Conservation (phyloP, 441 rosid genomes). For the Codiaeum variegatum region DNA sequence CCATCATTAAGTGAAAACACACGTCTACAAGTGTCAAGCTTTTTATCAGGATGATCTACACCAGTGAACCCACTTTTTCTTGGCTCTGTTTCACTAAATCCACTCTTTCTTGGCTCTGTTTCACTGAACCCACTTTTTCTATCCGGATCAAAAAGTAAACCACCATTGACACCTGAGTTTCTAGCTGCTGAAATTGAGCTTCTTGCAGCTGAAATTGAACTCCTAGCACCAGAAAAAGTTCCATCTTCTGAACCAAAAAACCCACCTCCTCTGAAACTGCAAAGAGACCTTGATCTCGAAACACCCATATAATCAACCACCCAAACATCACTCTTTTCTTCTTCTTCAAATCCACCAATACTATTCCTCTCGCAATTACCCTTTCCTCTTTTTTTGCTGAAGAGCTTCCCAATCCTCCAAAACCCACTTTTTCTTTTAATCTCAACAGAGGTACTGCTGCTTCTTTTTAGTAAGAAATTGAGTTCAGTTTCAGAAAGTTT, state of each 20-base stretch:
- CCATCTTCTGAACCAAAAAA: slow-evolving; percentile 70
- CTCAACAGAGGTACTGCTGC: slow-evolving; percentile 86
- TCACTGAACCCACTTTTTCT: slow-evolving; percentile 53
- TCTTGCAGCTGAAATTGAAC: slow-evolving; percentile 47
- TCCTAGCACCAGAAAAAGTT: slow-evolving; percentile 64
- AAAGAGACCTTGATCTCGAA: slow-evolving; percentile 86
- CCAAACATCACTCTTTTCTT: slow-evolving; percentile 70
- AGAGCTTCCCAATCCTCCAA: slow-evolving; percentile 73
- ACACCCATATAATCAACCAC: slow-evolving; percentile 68
- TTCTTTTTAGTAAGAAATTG: slow-evolving; percentile 58
- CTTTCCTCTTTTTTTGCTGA: slow-evolving; percentile 59
- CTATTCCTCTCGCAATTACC: slow-evolving; percentile 32
- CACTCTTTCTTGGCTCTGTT: slow-evolving; percentile 53
- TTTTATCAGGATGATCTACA: slow-evolving; percentile 35
- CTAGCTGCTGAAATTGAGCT: slow-evolving; percentile 82
- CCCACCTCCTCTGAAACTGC: slow-evolving; percentile 69
- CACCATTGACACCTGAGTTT: slow-evolving; percentile 72
- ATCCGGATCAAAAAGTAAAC: slow-evolving; percentile 49
- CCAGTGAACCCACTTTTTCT: slow-evolving; percentile 44
- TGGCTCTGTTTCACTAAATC: slow-evolving; percentile 50
- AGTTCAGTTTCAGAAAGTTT: slow-evolving; percentile 31
- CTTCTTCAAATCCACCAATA: slow-evolving; percentile 39
- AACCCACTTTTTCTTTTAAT: slow-evolving; percentile 66
- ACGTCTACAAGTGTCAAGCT: slow-evolving; percentile 34
- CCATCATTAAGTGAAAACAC: slow-evolving; percentile 76